A percentile compares a stretch with the other conserved stretches of the same genome.
phyloP scores from a whole-genome alignment of 345 rosid genomes.

The Lumnitzera littorea region DNA sequence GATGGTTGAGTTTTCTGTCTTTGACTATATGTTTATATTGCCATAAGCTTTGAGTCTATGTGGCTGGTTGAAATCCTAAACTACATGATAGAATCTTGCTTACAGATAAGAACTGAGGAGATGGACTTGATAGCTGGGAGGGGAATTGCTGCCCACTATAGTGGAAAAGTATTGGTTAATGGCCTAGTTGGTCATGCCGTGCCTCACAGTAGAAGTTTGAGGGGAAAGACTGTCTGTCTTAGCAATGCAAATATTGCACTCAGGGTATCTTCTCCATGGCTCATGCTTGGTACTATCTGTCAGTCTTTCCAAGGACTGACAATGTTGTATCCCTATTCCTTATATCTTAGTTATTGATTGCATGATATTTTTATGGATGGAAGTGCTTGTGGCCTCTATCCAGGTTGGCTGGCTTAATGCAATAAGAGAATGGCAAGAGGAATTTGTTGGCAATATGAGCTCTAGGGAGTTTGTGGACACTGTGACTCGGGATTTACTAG shows the following conservation, averaged over 20 bases:
- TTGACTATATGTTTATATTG: no score
- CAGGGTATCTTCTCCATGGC: constrained; percentile 47
- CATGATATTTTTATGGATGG: constrained; percentile 21
- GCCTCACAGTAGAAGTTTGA: constrained; percentile 57
- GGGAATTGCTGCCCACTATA: constrained; percentile 97
- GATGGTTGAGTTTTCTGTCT: no score
- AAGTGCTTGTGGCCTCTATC: constrained; percentile 19
- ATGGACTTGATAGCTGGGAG: constrained; percentile 97
- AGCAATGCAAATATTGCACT: constrained; percentile 89
- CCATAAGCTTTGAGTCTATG: no score
- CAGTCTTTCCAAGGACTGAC: no score
- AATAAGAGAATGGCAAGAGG: constrained; percentile 99
- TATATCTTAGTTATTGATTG: not conserved
- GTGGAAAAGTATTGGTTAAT: constrained; percentile 71
- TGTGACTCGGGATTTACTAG: constrained; percentile 79
- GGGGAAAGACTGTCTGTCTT: constrained; percentile 76
- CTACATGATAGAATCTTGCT: not conserved
- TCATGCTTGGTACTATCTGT: not conserved
- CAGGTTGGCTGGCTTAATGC: constrained; percentile 98
- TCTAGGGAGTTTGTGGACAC: constrained; percentile 99
- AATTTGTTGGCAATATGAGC: constrained; percentile 98
- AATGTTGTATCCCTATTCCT: not conserved
- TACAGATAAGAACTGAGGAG: constrained; percentile 96
- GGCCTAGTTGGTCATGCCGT: constrained; percentile 68
- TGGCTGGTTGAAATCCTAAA: no score